Base-by-base conservation (phyloP, 352 stramenopile genomes). In the Peronospora belbahrii region DNA sequence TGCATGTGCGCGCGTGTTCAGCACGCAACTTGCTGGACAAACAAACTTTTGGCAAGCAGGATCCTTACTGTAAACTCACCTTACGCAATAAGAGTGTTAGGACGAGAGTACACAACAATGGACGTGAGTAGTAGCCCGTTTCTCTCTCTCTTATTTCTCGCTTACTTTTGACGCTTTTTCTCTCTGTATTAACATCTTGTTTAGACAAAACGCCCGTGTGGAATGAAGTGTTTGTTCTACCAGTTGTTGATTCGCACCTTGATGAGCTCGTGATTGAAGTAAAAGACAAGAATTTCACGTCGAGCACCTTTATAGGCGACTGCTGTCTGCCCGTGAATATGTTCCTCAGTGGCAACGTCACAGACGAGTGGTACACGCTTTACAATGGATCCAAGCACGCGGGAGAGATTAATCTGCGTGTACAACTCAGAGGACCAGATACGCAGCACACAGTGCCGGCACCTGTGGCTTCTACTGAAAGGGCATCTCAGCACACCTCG, bases 201-300 rank as follows among this genome's bases (percentile, higher is more conserved):
- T n/a, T 36, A 87, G 75, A 88, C 39, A 74, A 71, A 31, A 71
- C 76, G 36, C 80, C 80, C 1, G 68, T 83, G 19, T 92, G 80
- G 80, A 87, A 92, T 48, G 75, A 92, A 48, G 73, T 79, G 45
- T 92, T 92, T 43, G 68, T 83, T 25, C 88, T 92, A 43, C 30
- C 80, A 4, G 69, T 85, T n/a, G 62, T 72, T 38, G 74, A 89
- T 47, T 61, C 74, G 33, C 74, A 92, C 52, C 53, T 84, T 32
- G 77, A 88, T 42, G 71, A 88, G 57, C 52, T 92, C 44, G 49
- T 71, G 33, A 63, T 92, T 30, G 57, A 88, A 42, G 74, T 92
- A 49, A 87, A 88, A 59, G 78, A 92, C 70, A 87, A 87, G 57
- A 92, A 88, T 52, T 87, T 88, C 39, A 86, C 75, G 13, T 59